Base-by-base conservation (phyloP, 2,329 filamentous ascomycete species). In the Endothia cerciana region DNA sequence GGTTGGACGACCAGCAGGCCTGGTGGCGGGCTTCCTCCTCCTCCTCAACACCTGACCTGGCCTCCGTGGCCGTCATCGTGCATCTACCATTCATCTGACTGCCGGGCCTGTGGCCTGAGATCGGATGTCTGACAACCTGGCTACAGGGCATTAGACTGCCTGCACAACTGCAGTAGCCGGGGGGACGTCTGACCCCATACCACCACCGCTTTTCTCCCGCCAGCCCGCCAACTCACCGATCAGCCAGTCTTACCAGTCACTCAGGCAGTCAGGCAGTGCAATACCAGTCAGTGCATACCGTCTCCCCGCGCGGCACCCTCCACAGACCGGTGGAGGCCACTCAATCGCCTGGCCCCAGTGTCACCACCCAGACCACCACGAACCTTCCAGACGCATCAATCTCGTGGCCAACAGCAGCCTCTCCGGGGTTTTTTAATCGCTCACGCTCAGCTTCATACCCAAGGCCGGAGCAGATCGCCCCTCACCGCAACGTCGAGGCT, bases 401-500 rank as follows among this genome's bases (percentile, higher is more conserved):
- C 25, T 36, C 55, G 11, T 47, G 25, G 22, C 11, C 28, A 36
- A 17, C 45, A 38, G 30, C 28, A 51, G 41, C 41, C 4, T 17
- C n/a, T 13, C 30, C 51, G 17, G 51, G 19, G 11, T 55, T n/a
- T 55, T 33, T n/a, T 28, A 30, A 55, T 55, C 51, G 51, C 30
- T 55, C 51, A n/a, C 17, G 51, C 28, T n/a, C 51, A 55, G 51
- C 51, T 51, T 10, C 15, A 7, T 25, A 22, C 47, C 47, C 25
- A 51, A 30, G 22, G 17, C 30, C 51, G 30, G 51, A 17, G 47
- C 51, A 36, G 30, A 55, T 55, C 51, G 10, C 30, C 13, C 6
- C 47, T 51, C 65, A 65, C 63, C 55, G 60, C 60, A 65, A 53
- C 47, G 59, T 57, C 59, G n/a, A 61, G 30, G 28, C 51, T 53